phyloP scores from a whole-genome alignment of 176 grass and related monocot species.

The Bromus sterilis region DNA sequence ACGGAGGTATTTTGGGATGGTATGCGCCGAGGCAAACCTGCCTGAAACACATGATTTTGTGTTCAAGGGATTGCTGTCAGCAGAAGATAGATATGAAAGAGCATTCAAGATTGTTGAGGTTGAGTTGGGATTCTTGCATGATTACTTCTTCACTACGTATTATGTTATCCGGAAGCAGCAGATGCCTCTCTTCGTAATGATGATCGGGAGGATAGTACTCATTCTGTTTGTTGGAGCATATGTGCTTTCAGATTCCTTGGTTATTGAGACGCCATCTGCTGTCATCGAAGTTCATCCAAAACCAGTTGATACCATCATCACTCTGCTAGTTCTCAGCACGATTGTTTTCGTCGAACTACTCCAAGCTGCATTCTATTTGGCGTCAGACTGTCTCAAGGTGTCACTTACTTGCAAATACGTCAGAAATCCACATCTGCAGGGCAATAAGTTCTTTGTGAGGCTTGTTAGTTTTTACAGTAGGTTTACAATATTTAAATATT shows the following conservation, averaged over 20 bases:
- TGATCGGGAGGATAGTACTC: too few relatives aligned
- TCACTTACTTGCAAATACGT: neutral
- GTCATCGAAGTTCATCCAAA: neutral
- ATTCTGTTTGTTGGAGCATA: too few relatives aligned
- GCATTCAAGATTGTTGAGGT: neutral
- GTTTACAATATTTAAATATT: too few relatives aligned
- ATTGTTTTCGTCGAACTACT: neutral
- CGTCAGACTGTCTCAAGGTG: neutral
- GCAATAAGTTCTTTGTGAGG: neutral
- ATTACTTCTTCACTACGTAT: constrained; percentile 3
- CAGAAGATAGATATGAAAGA: neutral
- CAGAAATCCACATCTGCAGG: neutral
- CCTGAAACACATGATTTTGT: neutral
- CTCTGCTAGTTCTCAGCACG: neutral
- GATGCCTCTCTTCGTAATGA: neutral
- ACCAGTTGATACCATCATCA: neutral
- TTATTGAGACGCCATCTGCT: neutral
- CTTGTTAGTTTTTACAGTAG: neutral
- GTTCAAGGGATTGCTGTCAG: neutral
- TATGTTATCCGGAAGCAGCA: neutral
- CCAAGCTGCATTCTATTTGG: neutral
- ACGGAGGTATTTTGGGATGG: neutral
- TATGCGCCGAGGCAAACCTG: neutral
- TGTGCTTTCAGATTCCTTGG: neutral
- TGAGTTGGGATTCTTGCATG: neutral